Evolutionary conservation across 2,329 filamentous ascomycete genomes (phyloP).

Genomic region (Fusarium praegraminearum): DNA sequence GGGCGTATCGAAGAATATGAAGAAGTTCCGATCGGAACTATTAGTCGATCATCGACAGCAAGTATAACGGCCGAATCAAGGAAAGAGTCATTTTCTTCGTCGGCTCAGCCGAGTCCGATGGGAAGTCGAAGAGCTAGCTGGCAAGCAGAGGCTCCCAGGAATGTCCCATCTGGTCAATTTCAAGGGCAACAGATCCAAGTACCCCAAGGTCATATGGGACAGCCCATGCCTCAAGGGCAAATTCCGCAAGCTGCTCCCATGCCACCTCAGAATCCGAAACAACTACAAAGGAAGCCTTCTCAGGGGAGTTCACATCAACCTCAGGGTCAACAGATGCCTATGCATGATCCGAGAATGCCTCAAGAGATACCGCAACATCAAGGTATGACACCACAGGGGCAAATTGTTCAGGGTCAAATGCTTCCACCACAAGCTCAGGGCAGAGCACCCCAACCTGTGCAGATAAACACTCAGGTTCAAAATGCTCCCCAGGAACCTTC

Average conservation of each 20-base stretch:
- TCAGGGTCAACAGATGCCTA: slow-evolving; percentile 24
- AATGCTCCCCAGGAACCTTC: slow-evolving; percentile 18
- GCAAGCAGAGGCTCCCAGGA: slow-evolving; percentile 32
- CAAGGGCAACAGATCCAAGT: slow-evolving; percentile 24
- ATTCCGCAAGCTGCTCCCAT: slow-evolving; percentile 4
- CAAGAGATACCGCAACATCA: slow-evolving; percentile 16
- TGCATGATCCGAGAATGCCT: slow-evolving; percentile 7
- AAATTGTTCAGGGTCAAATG: slow-evolving; percentile 13
- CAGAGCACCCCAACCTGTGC: slow-evolving; percentile 11
- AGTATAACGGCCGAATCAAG: slow-evolving; percentile 29
- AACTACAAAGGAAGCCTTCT: slow-evolving; percentile 40
- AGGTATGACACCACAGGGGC: slow-evolving; percentile 13
- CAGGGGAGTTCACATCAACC: slow-evolving; percentile 21
- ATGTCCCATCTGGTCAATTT: slow-evolving; percentile 22
- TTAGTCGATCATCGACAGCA: slow-evolving; percentile 37
- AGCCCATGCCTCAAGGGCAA: slow-evolving; percentile 14
- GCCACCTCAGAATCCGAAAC: slow-evolving; percentile 22
- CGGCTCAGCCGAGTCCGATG: slow-evolving; percentile 35
- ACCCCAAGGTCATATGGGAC: slow-evolving; percentile 16
- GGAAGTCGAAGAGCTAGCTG: slow-evolving; percentile 41
- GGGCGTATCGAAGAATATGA: slow-evolving; percentile 47
- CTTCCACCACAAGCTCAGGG: slow-evolving; percentile 11
- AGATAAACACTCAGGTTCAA: slow-evolving; percentile 6
- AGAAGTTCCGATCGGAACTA: slow-evolving; percentile 27
- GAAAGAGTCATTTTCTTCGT: slow-evolving; percentile 33